These are phyloP conservation scores for Alternaria ventricosa DNA, from an alignment of 2,329 filamentous ascomycete genomes.

Conservation along the genomic window DNA sequence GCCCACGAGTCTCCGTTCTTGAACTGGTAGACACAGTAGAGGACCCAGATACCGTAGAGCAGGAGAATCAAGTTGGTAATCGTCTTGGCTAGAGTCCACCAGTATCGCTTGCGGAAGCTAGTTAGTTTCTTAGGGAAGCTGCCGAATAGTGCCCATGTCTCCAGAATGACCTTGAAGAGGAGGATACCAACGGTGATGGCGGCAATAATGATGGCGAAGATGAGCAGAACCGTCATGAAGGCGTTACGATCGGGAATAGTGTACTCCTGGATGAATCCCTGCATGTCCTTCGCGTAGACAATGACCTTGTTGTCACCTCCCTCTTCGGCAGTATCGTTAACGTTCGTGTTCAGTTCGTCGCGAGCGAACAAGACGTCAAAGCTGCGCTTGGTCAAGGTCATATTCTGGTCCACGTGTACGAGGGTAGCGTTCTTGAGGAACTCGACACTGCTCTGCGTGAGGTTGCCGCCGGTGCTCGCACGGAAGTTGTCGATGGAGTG, in stretches of 20 bases:
- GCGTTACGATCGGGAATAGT: conserved; percentile 87
- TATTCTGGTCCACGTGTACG: conserved; percentile 69
- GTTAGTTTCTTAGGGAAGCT: conserved; percentile 80
- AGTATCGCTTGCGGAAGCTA: conserved; percentile 94
- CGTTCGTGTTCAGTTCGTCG: conserved; percentile 48
- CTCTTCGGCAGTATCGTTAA: conserved; percentile 49
- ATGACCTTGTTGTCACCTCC: conserved; percentile 54
- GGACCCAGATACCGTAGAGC: conserved; percentile 91
- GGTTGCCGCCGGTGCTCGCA: conserved; percentile 79
- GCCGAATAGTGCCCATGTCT: conserved; percentile 88
- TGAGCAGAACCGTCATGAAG: conserved; percentile 91
- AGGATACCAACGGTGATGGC: conserved; percentile 85
- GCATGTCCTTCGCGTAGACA: conserved; percentile 73
- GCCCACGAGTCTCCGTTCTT: conserved; percentile 93
- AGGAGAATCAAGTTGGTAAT: conserved; percentile 90
- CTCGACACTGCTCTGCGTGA: conserved; percentile 78
- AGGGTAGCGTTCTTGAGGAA: conserved; percentile 79
- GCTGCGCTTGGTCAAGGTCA: conserved; percentile 61
- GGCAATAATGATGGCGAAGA: conserved; percentile 87
- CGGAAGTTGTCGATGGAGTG: conserved; percentile 84
- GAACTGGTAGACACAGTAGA: conserved; percentile 97
- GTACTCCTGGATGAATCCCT: conserved; percentile 82
- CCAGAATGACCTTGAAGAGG: conserved; percentile 88
- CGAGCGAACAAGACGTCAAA: conserved; percentile 61
- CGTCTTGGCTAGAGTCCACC: conserved; percentile 86